These are phyloP conservation scores for Condylostoma magnum DNA, from an alignment of 169 alveolate species.

Conservation along the genomic window DNA sequence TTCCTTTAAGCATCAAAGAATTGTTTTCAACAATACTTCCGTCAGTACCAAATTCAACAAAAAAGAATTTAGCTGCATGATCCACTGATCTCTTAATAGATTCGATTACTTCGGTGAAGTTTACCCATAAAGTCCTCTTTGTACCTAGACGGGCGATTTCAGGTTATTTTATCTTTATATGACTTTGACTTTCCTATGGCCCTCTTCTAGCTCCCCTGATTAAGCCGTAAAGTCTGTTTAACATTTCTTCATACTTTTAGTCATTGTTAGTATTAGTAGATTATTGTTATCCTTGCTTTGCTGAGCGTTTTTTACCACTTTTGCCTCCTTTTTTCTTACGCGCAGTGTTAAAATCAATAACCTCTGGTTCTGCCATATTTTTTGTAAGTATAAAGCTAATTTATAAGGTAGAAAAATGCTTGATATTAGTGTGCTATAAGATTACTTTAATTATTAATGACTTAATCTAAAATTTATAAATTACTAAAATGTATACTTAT, in stretches of 20 bases:
- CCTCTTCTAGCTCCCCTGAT: conserved; percentile 32
- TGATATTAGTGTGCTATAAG: too few species aligned
- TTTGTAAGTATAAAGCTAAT: too few species aligned
- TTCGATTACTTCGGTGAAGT: conserved; percentile 43
- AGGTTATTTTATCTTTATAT: conserved; percentile 30
- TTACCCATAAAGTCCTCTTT: conserved; percentile 48
- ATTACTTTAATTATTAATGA: too few species aligned
- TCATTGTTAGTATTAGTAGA: neutral
- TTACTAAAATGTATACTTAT: conserved; percentile 22
- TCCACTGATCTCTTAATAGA: conserved; percentile 46
- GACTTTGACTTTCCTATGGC: conserved; percentile 15
- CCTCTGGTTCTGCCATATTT: conserved; percentile 29
- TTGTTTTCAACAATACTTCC: conserved; percentile 42
- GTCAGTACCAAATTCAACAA: conserved; percentile 54
- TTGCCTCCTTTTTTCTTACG: conserved; percentile 12
- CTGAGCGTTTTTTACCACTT: neutral
- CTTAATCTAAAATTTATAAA: too few species aligned
- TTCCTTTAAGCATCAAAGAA: conserved; percentile 46
- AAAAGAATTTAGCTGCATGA: conserved; percentile 37
- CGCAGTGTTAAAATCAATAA: conserved; percentile 20
- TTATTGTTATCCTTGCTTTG: neutral
- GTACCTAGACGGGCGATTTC: conserved; percentile 43
- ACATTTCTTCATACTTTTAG: conserved; percentile 33
- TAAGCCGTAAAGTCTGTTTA: conserved; percentile 22
- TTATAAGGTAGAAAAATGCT: too few species aligned